Percentiles rank a stretch among this genome's conserved stretches.
These are phyloP conservation scores for Carex sylvatica DNA, from an alignment of 202 grass and related monocot species.

Conservation along the genomic window DNA sequence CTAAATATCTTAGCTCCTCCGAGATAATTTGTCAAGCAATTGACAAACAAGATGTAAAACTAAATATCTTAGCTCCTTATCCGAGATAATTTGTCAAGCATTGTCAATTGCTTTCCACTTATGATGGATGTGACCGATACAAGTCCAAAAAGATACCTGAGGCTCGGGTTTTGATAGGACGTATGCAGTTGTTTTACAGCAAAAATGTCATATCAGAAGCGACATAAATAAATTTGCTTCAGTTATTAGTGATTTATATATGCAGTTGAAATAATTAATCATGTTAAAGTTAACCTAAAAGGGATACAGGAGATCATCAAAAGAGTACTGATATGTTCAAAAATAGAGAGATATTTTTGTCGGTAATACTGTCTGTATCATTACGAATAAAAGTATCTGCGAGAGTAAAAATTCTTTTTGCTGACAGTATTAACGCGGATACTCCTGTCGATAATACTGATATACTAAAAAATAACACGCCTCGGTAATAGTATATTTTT, in stretches of 20 bases:
- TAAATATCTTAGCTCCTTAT: background rate
- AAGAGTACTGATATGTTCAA: background rate
- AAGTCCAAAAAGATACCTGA: background rate
- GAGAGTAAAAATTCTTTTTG: too few species aligned
- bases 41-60: too few species aligned
- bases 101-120: conserved; percentile 12
- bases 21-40: background rate
- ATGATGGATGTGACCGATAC: background rate
- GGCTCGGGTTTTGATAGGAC: background rate
- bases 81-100: background rate
- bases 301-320: background rate
- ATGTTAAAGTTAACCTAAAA: background rate
- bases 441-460: too few species aligned
- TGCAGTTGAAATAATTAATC: background rate
- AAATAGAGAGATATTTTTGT: too few species aligned
- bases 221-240: background rate
- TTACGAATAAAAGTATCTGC: too few species aligned
- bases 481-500: too few species aligned
- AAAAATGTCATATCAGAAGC: conserved; percentile 11
- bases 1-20: too few species aligned
- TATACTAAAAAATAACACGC: too few species aligned
- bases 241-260: background rate
- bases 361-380: too few species aligned
- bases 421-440: too few species aligned
- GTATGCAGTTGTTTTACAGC: background rate